A percentile compares a stretch with the other conserved stretches of the same genome.
Evolutionary conservation across 192 early-diverging fungal species (phyloP).

Genomic region (Gamsiella multidivaricata): DNA sequence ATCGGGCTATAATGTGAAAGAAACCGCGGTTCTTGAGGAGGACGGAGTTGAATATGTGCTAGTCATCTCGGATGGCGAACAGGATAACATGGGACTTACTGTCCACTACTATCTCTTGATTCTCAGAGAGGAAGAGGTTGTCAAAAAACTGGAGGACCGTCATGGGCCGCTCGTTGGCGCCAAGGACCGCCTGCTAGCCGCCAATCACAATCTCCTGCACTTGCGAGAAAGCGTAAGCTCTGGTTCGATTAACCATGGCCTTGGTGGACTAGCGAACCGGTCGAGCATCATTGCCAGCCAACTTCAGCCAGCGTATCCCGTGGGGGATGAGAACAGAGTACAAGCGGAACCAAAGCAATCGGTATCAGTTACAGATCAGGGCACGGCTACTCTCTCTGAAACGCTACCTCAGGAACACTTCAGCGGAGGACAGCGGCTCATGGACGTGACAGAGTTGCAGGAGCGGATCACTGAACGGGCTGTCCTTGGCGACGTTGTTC

Average conservation of each 20-base stretch:
- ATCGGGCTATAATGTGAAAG: slow-evolving; percentile 34
- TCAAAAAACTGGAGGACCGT: slow-evolving; percentile 47
- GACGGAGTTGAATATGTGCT: slow-evolving; percentile 48
- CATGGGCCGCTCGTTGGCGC: slow-evolving; percentile 43
- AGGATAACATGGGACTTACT: slow-evolving; percentile 35
- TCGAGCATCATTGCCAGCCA: not conserved
- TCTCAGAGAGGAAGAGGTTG: slow-evolving; percentile 45
- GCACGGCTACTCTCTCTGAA: not conserved
- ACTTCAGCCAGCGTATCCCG: not conserved
- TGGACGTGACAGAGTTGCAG: slow-evolving; percentile 44
- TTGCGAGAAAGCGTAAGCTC: not conserved
- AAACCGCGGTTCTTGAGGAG: slow-evolving; percentile 30
- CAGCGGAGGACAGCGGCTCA: slow-evolving; percentile 24
- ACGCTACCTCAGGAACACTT: slow-evolving; percentile 1
- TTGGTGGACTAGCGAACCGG: not conserved
- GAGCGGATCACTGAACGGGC: slow-evolving; percentile 43
- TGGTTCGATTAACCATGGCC: not conserved
- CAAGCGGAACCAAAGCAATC: not conserved
- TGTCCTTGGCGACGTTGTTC: slow-evolving; percentile 48
- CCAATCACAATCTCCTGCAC: slow-evolving; percentile 7
- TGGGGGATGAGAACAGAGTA: slow-evolving; percentile 1
- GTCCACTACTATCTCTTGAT: slow-evolving; percentile 49
- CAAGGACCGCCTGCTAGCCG: slow-evolving; percentile 35
- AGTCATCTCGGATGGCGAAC: slow-evolving; percentile 38
- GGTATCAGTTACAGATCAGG: not conserved